Conservation (phyloP, 2,329 filamentous ascomycete species). For the Monilinia aucupariae region DNA sequence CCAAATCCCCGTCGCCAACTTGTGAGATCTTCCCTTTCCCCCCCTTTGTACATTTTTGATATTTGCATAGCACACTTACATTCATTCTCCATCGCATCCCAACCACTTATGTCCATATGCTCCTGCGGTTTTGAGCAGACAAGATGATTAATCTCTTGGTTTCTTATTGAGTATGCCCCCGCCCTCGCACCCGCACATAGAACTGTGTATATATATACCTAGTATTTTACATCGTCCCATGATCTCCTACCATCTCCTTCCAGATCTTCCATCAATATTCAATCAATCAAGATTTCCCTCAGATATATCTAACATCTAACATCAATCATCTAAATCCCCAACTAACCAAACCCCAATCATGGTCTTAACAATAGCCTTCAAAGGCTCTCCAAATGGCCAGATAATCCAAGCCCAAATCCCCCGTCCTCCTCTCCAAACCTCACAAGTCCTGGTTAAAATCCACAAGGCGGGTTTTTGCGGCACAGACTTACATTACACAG, state of each 20-base stretch:
- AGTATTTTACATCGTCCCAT: neutral
- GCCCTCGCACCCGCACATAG: neutral
- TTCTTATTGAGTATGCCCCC: neutral
- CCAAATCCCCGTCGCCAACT: neutral
- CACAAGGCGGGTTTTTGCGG: constrained; percentile 62
- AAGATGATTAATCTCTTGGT: neutral
- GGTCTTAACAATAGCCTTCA: constrained; percentile 5
- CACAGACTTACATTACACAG: constrained; percentile 42
- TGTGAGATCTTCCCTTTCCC: neutral
- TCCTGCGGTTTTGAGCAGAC: neutral
- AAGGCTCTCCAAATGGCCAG: neutral
- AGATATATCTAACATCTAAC: too few species aligned
- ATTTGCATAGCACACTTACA: neutral
- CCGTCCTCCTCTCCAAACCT: neutral
- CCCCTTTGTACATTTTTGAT: neutral
- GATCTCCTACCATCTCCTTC: neutral
- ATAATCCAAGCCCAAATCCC: neutral
- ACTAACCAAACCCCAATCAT: neutral
- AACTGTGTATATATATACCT: neutral
- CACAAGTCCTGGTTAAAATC: constrained; percentile 51
- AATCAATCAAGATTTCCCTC: neutral
- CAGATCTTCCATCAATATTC: neutral
- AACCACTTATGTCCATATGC: neutral
- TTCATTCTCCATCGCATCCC: neutral
- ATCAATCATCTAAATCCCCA: neutral